Percentiles rank a stretch among this genome's conserved stretches.
phyloP scores from a whole-genome alignment of 306 rosid species.

The Ormosia semicastrata region DNA sequence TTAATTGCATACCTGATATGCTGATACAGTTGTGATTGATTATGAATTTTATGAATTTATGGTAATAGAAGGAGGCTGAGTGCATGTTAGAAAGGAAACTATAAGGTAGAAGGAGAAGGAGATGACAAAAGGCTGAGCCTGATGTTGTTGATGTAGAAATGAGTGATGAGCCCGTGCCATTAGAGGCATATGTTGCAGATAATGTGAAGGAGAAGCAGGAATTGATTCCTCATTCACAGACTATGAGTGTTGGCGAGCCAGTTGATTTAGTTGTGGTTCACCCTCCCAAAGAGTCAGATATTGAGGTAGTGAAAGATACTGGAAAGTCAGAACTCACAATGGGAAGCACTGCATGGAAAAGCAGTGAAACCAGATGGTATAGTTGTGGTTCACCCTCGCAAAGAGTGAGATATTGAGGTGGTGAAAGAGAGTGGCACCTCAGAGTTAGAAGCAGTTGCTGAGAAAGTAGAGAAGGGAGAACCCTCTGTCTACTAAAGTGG shows the following conservation, averaged over 20 bases:
- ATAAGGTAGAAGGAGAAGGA: too few species aligned
- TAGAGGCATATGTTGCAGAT: constrained; percentile 14
- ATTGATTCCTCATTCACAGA: constrained; percentile 26
- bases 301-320: background rate
- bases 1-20: too few species aligned
- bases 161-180: constrained; percentile 22
- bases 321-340: background rate
- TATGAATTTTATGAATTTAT: too few species aligned
- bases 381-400: constrained; percentile 3
- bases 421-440: constrained; percentile 25
- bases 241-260: constrained; percentile 15
- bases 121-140: constrained; percentile 18
- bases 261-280: background rate
- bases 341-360: background rate
- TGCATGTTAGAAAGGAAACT: too few species aligned
- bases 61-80: too few species aligned
- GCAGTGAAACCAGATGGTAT: constrained; percentile 9
- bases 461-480: constrained; percentile 21
- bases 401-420: constrained; percentile 18
- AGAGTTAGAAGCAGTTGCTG: constrained; percentile 21
- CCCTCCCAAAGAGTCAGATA: background rate
- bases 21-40: too few species aligned
- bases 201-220: constrained; percentile 33
- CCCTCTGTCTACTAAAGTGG: constrained; percentile 21
- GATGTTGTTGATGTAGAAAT: constrained; percentile 20